These are phyloP conservation scores for Penicillium occitanis DNA, from an alignment of 2,329 filamentous ascomycete genomes.

Conservation along the genomic window DNA sequence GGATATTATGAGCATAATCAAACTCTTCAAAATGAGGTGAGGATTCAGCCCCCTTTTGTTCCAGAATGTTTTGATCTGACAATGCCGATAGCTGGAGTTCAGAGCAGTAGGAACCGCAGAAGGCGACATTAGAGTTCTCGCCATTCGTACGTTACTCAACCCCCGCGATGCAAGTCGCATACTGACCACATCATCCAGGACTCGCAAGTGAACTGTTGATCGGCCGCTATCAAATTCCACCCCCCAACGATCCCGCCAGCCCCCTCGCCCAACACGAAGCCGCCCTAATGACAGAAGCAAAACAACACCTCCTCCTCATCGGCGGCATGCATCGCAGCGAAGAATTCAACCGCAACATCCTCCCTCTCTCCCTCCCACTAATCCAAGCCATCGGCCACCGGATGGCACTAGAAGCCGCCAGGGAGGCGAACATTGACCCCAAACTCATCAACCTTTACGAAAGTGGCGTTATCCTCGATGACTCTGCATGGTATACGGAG, in stretches of 20 bases:
- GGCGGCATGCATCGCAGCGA: constrained; percentile 23
- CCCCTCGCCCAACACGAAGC: constrained; percentile 28
- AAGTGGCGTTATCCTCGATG: constrained; percentile 19
- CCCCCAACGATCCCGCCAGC: constrained; percentile 17
- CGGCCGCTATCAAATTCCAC: constrained; percentile 27
- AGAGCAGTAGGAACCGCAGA: constrained; percentile 3
- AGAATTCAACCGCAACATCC: constrained; percentile 25
- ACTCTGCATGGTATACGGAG: constrained; percentile 25
- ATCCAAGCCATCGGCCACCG: constrained; percentile 28
- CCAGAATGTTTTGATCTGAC: background rate
- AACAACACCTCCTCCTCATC: constrained; percentile 3
- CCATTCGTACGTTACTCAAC: constrained; percentile 23
- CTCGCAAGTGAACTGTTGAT: constrained; percentile 30
- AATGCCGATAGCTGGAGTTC: background rate
- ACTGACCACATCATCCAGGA: constrained; percentile 21
- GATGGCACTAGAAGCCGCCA: constrained; percentile 28
- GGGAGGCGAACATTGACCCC: constrained; percentile 20
- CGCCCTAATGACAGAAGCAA: constrained; percentile 25
- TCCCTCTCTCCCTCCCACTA: constrained; percentile 24
- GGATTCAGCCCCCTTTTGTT: no score
- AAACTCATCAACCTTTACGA: constrained; percentile 24
- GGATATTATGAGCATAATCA: constrained; percentile 22
- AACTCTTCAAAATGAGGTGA: constrained; percentile 18
- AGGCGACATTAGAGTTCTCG: constrained; percentile 12
- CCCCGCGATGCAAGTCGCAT: background rate